Conservation (phyloP, 1,284 basidiomycete genomes). For the Phylloboletellus chloephorus region DNA sequence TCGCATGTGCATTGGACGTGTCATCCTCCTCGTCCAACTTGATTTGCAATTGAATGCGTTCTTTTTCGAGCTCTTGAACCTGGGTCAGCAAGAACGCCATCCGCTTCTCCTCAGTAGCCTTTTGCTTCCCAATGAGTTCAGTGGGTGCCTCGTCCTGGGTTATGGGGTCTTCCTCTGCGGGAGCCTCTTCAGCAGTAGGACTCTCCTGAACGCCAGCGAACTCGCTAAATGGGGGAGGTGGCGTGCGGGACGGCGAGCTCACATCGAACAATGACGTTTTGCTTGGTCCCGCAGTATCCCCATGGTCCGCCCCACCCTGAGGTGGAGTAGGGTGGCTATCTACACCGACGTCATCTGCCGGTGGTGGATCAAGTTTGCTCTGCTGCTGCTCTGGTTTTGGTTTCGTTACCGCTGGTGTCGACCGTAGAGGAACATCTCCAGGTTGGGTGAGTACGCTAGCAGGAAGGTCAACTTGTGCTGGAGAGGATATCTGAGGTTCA, state of each 20-base stretch:
- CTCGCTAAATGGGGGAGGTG: constrained; percentile 29
- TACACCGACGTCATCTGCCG: constrained; percentile 8
- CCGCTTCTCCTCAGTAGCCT: constrained; percentile 23
- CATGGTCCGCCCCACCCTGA: not conserved
- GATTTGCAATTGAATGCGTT: constrained; percentile 1
- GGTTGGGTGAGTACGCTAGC: constrained; percentile 15
- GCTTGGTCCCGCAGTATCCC: not conserved
- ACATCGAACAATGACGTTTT: constrained; percentile 10
- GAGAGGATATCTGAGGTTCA: constrained; percentile 15
- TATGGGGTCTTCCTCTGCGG: constrained; percentile 9
- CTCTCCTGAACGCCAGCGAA: constrained; percentile 11
- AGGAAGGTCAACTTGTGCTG: constrained; percentile 26
- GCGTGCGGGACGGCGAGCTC: constrained; percentile 12
- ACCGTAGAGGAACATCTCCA: constrained; percentile 3
- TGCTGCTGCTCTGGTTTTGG: not conserved
- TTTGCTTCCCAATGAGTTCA: constrained; percentile 24
- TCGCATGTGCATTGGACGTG: not conserved
- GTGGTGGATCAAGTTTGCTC: constrained; percentile 7
- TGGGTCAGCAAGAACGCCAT: constrained; percentile 21
- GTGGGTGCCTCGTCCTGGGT: constrained; percentile 22
- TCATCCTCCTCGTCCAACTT: constrained; percentile 8
- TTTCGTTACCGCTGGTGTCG: constrained; percentile 5
- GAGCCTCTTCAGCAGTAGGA: constrained; percentile 7
- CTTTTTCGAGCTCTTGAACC: constrained; percentile 13
- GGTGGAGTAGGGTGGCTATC: constrained; percentile 8